A percentile compares a stretch with the other conserved stretches of the same genome.
These are phyloP conservation scores for Saxophila tyrrhenica DNA, from an alignment of 495 filamentous ascomycete genomes.

Conservation along the genomic window DNA sequence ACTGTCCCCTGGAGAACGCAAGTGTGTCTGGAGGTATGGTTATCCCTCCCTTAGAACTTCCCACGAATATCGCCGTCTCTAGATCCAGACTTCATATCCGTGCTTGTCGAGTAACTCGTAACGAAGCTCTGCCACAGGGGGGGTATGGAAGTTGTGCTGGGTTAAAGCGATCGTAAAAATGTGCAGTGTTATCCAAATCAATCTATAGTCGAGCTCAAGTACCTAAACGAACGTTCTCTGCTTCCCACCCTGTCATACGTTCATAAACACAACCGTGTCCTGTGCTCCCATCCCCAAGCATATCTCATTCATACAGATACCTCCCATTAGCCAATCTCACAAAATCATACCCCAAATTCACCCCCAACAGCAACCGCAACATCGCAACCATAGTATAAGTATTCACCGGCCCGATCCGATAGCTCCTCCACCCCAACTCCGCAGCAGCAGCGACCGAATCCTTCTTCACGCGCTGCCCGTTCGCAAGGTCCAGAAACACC, in stretches of 20 bases:
- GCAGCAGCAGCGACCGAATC: conserved; percentile 60
- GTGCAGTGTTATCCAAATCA: too few species aligned
- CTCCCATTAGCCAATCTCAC: conserved; percentile 64
- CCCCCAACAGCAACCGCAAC: conserved; percentile 61
- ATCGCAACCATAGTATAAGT: conserved; percentile 77
- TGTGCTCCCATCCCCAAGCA: not conserved
- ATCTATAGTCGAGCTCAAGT: too few species aligned
- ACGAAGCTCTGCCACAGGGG: too few species aligned
- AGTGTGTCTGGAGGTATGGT: too few species aligned
- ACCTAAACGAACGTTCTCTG: not conserved
- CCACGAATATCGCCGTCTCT: too few species aligned
- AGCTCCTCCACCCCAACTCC: conserved; percentile 63
- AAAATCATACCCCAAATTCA: conserved; percentile 82
- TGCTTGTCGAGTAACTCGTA: too few species aligned
- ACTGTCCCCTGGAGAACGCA: too few species aligned
- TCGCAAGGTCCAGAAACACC: conserved; percentile 70
- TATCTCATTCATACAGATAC: conserved; percentile 45
- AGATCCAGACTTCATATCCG: too few species aligned
- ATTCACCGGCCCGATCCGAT: conserved; percentile 65
- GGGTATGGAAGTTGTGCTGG: too few species aligned
- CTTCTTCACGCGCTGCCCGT: conserved; percentile 48
- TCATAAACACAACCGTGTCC: not conserved
- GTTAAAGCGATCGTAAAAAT: too few species aligned
- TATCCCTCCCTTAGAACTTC: too few species aligned
- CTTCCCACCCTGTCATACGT: not conserved